Evolutionary conservation across 495 filamentous ascomycete genomes (phyloP).

Genomic region (Pyronema domesticum): DNA sequence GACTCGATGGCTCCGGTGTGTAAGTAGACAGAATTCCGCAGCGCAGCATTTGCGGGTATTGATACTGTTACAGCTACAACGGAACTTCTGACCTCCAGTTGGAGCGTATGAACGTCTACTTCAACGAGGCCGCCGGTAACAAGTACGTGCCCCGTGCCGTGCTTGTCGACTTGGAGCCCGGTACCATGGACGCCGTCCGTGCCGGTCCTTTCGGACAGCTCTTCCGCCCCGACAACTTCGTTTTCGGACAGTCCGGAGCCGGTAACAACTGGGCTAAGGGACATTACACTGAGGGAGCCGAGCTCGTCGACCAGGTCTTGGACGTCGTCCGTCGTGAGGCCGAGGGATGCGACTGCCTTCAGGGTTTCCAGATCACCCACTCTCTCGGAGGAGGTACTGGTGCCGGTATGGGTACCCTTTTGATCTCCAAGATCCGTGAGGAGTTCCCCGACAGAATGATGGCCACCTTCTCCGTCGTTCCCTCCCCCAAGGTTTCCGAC

Average conservation of each 20-base stretch:
- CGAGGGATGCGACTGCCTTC: conserved; percentile 97
- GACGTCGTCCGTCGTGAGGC: conserved; percentile 98
- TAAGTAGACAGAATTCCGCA: conserved; percentile 33
- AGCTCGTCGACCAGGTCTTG: conserved; percentile 94
- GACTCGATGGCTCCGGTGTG: conserved; percentile 88
- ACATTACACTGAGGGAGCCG: conserved; percentile 99
- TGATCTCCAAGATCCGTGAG: conserved; percentile 99
- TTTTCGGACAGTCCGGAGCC: conserved; percentile 97
- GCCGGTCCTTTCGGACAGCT: conserved; percentile 97
- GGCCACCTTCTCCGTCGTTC: conserved; percentile 98
- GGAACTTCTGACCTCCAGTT: conserved; percentile 96
- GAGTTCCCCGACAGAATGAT: conserved; percentile 99
- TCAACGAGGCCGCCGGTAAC: conserved; percentile 96
- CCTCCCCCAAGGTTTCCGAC: conserved; percentile 99
- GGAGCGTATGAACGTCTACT: conserved; percentile 99
- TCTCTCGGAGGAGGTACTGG: conserved; percentile 99
- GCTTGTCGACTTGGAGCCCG: conserved; percentile 96
- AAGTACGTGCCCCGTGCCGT: conserved; percentile 99
- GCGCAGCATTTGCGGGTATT: background rate
- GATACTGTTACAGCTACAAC: conserved; percentile 54
- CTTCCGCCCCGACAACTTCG: conserved; percentile 99
- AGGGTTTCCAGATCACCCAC: conserved; percentile 99
- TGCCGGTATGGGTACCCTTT: conserved; percentile 98
- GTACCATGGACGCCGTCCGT: conserved; percentile 98
- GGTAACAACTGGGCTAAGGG: conserved; percentile 99